A percentile compares a stretch with the other conserved stretches of the same genome.
These are phyloP conservation scores for Yamadazyma kanchanaburiensis DNA, from an alignment of 1,139 yeast species.

Conservation along the genomic window DNA sequence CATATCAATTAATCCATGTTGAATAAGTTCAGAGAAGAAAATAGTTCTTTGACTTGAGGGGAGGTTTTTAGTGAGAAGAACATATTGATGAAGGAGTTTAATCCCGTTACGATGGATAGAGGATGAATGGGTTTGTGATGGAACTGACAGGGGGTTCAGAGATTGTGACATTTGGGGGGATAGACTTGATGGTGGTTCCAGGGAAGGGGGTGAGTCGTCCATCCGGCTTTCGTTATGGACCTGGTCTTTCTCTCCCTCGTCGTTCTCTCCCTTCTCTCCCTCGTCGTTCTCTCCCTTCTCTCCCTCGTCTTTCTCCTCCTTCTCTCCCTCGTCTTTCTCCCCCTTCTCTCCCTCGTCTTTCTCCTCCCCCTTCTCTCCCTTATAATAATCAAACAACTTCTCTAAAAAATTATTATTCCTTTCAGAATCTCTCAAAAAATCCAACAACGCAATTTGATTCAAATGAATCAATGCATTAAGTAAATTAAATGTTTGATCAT, in stretches of 20 bases:
- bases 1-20: conserved; percentile 67
- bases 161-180: conserved; percentile 9
- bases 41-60: conserved; percentile 62
- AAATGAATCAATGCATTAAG: conserved; percentile 63
- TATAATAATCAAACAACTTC: conserved; percentile 57
- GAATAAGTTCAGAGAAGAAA: conserved; percentile 63
- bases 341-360: too few species aligned
- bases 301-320: too few species aligned
- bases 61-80: conserved; percentile 67
- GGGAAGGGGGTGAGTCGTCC: too few species aligned
- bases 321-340: too few species aligned
- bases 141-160: too few species aligned
- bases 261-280: too few species aligned
- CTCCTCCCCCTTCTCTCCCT: too few species aligned
- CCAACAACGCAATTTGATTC: conserved; percentile 70
- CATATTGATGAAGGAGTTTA: conserved; percentile 75
- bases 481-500: conserved; percentile 70
- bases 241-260: too few species aligned
- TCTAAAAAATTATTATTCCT: conserved; percentile 34
- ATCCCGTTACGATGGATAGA: conserved; percentile 70
- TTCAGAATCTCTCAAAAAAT: conserved; percentile 57
- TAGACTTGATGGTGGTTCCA: conserved; percentile 2
- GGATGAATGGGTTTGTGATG: too few species aligned
- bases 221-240: too few species aligned
- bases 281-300: too few species aligned